phyloP scores from a whole-genome alignment of 306 rosid species.

The Medicago truncatula region MtrunA17r5.0-ANR NC_053047.1:41175501-41176000 shows the following conservation, averaged over 20 bases:
- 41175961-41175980: too few relatives aligned
- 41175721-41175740: not conserved
- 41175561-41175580: slow-evolving; percentile 92
- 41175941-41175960: too few relatives aligned
- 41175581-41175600: not conserved
- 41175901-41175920: too few relatives aligned
- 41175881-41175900: too few relatives aligned
- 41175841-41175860: too few relatives aligned
- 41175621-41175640: slow-evolving; percentile 26
- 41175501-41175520: slow-evolving; percentile 97
- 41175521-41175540: slow-evolving; percentile 84
- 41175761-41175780: not conserved
- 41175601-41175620: slow-evolving; percentile 5
- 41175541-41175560: slow-evolving; percentile 91
- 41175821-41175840: too few relatives aligned
- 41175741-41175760: not conserved
- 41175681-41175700: slow-evolving; percentile 10
- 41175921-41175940: too few relatives aligned
- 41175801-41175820: too few relatives aligned
- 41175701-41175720: not conserved
- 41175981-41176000: too few relatives aligned
- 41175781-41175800: too few relatives aligned
- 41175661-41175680: not conserved
- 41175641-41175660: not conserved
- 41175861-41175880: too few relatives aligned